phyloP scores from a whole-genome alignment of 371 early-diverging fungal genomes.

The Apophysomyces variabilis region DNA sequence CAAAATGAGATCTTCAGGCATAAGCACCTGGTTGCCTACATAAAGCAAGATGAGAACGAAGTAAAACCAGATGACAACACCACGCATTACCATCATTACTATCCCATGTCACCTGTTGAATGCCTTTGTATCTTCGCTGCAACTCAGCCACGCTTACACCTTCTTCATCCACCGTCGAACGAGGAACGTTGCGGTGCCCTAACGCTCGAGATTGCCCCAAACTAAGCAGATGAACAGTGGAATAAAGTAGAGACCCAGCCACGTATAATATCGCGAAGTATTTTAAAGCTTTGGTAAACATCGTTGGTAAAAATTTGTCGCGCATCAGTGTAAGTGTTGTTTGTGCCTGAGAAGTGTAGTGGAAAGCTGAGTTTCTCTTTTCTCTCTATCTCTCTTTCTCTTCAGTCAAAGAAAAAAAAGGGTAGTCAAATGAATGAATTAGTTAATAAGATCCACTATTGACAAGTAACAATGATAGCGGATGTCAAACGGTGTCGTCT shows the following conservation, averaged over 20 bases:
- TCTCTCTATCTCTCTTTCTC: too few relatives aligned
- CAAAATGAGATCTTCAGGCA: slow-evolving; percentile 54
- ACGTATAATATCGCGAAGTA: slow-evolving; percentile 32
- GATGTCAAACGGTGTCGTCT: too few relatives aligned
- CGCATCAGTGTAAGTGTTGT: slow-evolving; percentile 15
- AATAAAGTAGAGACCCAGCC: slow-evolving; percentile 31
- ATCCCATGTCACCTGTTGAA: slow-evolving; percentile 31
- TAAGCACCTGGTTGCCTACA: slow-evolving; percentile 18
- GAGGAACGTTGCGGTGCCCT: slow-evolving; percentile 8
- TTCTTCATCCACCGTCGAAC: slow-evolving; percentile 14
- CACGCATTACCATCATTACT: slow-evolving; percentile 22
- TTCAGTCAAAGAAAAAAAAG: too few relatives aligned
- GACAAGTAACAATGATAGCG: too few relatives aligned
- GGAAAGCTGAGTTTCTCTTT: too few relatives aligned
- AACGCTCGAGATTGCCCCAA: slow-evolving; percentile 2
- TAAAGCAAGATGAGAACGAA: neutral
- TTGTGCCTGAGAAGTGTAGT: too few relatives aligned
- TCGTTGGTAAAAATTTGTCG: slow-evolving; percentile 15
- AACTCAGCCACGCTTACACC: slow-evolving; percentile 21
- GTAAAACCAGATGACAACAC: neutral
- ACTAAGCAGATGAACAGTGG: slow-evolving; percentile 34
- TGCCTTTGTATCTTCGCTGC: slow-evolving; percentile 29
- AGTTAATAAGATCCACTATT: too few relatives aligned
- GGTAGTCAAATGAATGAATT: too few relatives aligned
- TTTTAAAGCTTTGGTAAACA: slow-evolving; percentile 21